Conservation (phyloP, 2,329 filamentous ascomycete species). For the Pseudogymnoascus sp. region DNA sequence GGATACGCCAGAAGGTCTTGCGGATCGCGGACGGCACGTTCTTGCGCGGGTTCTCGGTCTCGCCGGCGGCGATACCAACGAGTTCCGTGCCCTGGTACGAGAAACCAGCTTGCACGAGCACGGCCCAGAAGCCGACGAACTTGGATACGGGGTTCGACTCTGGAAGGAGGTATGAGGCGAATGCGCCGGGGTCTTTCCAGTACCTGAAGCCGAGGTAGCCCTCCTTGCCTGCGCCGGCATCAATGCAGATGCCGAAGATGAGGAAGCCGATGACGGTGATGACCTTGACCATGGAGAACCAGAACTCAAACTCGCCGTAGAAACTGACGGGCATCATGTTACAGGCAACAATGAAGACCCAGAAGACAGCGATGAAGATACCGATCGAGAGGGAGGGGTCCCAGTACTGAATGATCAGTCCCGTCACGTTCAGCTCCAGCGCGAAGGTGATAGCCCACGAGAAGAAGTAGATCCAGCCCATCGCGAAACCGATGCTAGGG, state of each 20-base stretch:
- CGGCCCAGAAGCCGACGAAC: conserved; percentile 64
- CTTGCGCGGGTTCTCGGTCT: conserved; percentile 65
- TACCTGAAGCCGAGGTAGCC: conserved; percentile 70
- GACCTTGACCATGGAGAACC: conserved; percentile 71
- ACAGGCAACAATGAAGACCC: conserved; percentile 58
- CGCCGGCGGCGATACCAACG: conserved; percentile 71
- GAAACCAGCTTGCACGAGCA: conserved; percentile 62
- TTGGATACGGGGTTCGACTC: conserved; percentile 41
- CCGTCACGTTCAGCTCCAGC: conserved; percentile 64
- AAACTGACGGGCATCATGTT: conserved; percentile 67
- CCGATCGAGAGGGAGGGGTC: conserved; percentile 53
- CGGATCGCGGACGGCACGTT: conserved; percentile 66
- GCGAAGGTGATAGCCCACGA: conserved; percentile 68
- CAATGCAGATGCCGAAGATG: conserved; percentile 69
- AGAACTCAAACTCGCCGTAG: conserved; percentile 74
- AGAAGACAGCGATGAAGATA: conserved; percentile 69
- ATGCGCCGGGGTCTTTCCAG: conserved; percentile 63
- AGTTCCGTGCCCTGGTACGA: conserved; percentile 68
- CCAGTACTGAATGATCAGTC: conserved; percentile 73
- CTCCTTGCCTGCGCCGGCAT: conserved; percentile 61
- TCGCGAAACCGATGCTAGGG: conserved; percentile 64
- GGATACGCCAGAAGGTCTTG: conserved; percentile 69
- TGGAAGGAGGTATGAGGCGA: conserved; percentile 51
- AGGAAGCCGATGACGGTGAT: conserved; percentile 67
- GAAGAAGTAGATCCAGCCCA: conserved; percentile 83